Evolutionary conservation across 768 basidiomycete genomes (phyloP), one percentile per base, ranked within the genome.

Genomic region (Myochromella boudieri): DNA sequence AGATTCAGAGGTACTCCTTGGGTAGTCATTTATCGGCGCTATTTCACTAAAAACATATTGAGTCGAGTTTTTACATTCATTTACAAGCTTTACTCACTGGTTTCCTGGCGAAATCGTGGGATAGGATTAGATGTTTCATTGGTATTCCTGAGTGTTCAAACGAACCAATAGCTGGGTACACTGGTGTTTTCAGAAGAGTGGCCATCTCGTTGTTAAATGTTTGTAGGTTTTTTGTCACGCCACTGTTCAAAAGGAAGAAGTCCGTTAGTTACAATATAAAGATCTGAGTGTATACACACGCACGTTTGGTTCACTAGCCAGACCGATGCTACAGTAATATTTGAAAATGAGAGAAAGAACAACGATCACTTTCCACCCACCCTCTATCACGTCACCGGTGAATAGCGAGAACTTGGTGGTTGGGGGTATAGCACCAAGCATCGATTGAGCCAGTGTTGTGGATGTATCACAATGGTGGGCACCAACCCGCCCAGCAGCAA

Each of bases 371-470:
- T 34, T 12, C 6, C 14, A 34, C 37, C 60, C 38, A 79, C 81
- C 77, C 63, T 83, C 81, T 3, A 83, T 72, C 4, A 83, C 77
- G 56, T 84, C 82, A 5, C 82, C 84, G 2, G 82, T 85, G 54
- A 84, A 84, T 27, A 85, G 74, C 4, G 77, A 71, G 58, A 81
- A 82, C 7, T 60, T 57, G 14, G 68, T 68, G 12, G 65, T 62
- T 28, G 65, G 43, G 27, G 74, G 62, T 7, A 77, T 68, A 14
- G 71, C 70, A 11, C 62, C 56, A 3, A 83, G 63, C 75, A 82
- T 74, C 32, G 74, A 77, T 14, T 76, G 68, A 0, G 72, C 74
- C 22, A 85, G 65, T 1, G 59, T 55, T 1, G 68, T 61, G 2
- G 81, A 76, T 0, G 77, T 70, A 55, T 85, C 83, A 51, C 83